A percentile compares a stretch with the other conserved stretches of the same genome.
Evolutionary conservation across 2,329 filamentous ascomycete genomes (phyloP).

Genomic region (Helotiales sp.): DNA sequence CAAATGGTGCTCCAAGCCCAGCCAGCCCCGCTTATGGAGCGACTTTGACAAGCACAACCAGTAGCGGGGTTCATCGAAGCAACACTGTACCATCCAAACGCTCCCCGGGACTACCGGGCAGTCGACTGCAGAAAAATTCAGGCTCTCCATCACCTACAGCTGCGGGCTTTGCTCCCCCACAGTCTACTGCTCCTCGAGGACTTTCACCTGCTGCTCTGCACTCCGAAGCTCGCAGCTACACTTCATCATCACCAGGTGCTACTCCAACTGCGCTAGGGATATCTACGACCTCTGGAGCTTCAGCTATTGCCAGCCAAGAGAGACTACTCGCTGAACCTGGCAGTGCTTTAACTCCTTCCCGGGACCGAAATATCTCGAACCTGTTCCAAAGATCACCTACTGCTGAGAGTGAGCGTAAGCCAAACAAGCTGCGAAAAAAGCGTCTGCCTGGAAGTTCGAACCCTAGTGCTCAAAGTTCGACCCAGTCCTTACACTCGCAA

Average conservation of each 20-base stretch:
- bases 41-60: slow-evolving; percentile 56
- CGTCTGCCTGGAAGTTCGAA: slow-evolving; percentile 72
- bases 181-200: slow-evolving; percentile 28
- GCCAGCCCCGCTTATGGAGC: slow-evolving; percentile 57
- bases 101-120: slow-evolving; percentile 69
- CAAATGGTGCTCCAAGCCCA: slow-evolving; percentile 70
- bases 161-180: slow-evolving; percentile 36
- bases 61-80: slow-evolving; percentile 67
- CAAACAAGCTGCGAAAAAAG: slow-evolving; percentile 91
- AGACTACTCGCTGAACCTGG: slow-evolving; percentile 40
- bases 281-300: slow-evolving; percentile 25
- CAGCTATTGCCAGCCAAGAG: slow-evolving; percentile 49
- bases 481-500: slow-evolving; percentile 64
- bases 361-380: slow-evolving; percentile 66
- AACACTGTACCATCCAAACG: slow-evolving; percentile 94
- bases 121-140: slow-evolving; percentile 62
- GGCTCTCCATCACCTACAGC: slow-evolving; percentile 47
- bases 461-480: slow-evolving; percentile 88
- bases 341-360: slow-evolving; percentile 42
- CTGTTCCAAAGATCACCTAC: slow-evolving; percentile 71
- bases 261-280: slow-evolving; percentile 20
- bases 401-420: slow-evolving; percentile 63
- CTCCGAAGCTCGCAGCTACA: slow-evolving; percentile 19
- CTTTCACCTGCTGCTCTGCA: slow-evolving; percentile 23
- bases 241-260: slow-evolving; percentile 26